phyloP scores from a whole-genome alignment of 495 filamentous ascomycete species.

The Penicillium riverlandense region DNA sequence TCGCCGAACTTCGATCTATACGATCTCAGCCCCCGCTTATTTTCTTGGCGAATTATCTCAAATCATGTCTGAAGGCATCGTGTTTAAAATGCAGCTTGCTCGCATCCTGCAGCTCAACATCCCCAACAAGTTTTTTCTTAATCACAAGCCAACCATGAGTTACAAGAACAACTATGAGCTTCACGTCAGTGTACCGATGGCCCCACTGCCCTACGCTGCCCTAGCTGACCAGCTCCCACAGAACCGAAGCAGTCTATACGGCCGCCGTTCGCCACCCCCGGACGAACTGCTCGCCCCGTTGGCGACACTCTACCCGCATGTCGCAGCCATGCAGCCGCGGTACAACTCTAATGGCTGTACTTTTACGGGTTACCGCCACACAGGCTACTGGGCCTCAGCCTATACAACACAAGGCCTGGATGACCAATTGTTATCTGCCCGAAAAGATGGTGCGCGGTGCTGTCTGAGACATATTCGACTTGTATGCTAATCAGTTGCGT shows the following conservation, averaged over 20 bases:
- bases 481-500: not conserved
- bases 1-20: no score
- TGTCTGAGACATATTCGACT: constrained; percentile 1
- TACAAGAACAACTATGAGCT: constrained; percentile 43
- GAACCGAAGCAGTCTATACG: constrained; percentile 20
- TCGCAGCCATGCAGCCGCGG: constrained; percentile 31
- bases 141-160: constrained; percentile 16
- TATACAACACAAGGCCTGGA: constrained; percentile 23
- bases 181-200: constrained; percentile 20
- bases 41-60: no score
- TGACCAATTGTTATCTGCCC: constrained; percentile 9
- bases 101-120: constrained; percentile 6
- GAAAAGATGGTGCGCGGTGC: constrained; percentile 13
- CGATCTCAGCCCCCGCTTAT: no score
- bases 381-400: constrained; percentile 30
- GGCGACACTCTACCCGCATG: constrained; percentile 34
- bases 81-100: constrained; percentile 3
- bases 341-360: constrained; percentile 30
- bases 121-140: not conserved
- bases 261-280: constrained; percentile 18
- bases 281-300: constrained; percentile 32
- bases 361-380: constrained; percentile 30
- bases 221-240: not conserved
- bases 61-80: not conserved
- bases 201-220: not conserved